Conservation (phyloP, 768 basidiomycete species). For the Pholiota conissans region DNA sequence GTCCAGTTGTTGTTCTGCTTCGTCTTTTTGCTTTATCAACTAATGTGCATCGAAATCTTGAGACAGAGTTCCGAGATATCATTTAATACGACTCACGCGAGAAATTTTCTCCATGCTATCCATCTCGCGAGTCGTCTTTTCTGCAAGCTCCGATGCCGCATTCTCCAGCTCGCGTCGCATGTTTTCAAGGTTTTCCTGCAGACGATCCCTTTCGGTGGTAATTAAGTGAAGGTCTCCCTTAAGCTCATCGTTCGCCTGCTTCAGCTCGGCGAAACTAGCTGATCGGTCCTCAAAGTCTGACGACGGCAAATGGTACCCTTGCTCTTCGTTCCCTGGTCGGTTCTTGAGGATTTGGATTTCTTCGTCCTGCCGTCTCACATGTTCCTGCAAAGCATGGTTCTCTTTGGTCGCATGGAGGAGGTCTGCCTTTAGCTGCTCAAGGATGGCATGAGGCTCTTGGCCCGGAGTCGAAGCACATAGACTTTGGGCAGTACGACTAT, state of each 20-base stretch:
- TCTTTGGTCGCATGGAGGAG: background rate
- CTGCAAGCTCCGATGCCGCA: background rate
- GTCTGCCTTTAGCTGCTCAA: background rate
- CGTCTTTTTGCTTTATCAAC: too few species aligned
- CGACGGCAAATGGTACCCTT: background rate
- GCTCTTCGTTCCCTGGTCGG: background rate
- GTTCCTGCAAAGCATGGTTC: background rate
- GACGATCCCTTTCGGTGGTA: background rate
- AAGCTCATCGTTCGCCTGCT: background rate
- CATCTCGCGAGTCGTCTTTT: too few species aligned
- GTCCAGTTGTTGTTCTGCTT: too few species aligned
- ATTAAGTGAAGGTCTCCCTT: background rate
- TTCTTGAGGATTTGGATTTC: background rate
- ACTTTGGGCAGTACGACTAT: too few species aligned
- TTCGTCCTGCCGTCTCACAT: background rate
- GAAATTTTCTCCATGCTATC: too few species aligned
- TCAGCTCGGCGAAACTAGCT: too few species aligned
- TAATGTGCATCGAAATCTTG: too few species aligned
- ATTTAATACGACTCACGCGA: too few species aligned
- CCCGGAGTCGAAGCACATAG: too few species aligned
- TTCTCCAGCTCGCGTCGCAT: background rate
- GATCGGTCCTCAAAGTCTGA: background rate
- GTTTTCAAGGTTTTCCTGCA: background rate
- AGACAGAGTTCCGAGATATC: too few species aligned
- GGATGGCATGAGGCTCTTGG: background rate